Base-by-base conservation (phyloP, 2,329 filamentous ascomycete genomes). In the Ascomycota sp. region DNA sequence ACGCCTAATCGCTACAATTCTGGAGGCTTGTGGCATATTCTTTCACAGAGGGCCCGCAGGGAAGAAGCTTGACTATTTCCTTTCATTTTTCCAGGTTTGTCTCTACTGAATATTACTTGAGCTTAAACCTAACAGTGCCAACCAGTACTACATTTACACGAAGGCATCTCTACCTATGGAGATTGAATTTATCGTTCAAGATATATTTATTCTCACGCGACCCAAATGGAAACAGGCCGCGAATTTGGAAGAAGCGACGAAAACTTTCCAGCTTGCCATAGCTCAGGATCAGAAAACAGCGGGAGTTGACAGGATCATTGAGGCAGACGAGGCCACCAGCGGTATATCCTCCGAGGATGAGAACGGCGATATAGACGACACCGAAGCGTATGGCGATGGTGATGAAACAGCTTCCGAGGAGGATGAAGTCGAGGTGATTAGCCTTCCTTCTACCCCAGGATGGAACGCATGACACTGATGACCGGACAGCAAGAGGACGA, bases 51-150 rank as follows among this genome's bases (percentile, higher is more conserved):
- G 91, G 7, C 73, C 77, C 26, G 80, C 85, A 2, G 91, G 85
- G 51, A 95, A 95, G 61, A 98, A 95, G 55, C 66, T 98, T 8
- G 89, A 98, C 45, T 95, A 93, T 51, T 98, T 95, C 53, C 61
- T 98, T 35, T 86, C 78, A 0, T 95, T 95, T 53, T 82, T 98
- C 43, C 85, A 92, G 61, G 72, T 75, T 47, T 17, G 30, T 27
- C 12, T 23, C 10, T 6, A 2, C 8, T 15, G 9, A 19, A 27
- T 4, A 10, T 7, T n/a, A 5, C 23, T 22, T 15, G 8, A 23
- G 8, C 7, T 23, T 12, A 19, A 27, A 6, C 9, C 17, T 27
- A 19, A 27, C 17, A 8, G 23, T 3, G 13, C n/a, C 23, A 8
- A 11, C 20, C 38, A 80, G 67, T 95, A 94, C 51, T 98, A 98